Base-by-base conservation (phyloP, 148 eudicot genomes). In the Vaccinium vitisidaea region DNA sequence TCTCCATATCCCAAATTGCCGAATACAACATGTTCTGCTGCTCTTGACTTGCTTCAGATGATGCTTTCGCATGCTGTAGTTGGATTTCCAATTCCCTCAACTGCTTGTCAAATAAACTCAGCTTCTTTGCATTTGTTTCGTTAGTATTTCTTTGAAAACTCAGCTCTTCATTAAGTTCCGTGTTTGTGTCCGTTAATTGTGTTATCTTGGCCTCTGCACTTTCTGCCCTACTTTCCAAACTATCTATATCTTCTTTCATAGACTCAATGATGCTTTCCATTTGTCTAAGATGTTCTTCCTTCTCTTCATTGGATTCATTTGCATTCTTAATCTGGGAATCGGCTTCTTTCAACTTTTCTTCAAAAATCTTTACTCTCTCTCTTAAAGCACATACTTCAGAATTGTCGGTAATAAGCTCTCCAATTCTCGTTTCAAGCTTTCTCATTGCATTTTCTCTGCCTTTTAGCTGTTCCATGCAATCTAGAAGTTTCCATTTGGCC, bases 1-100 rank as follows among this genome's bases (percentile, higher is more conserved):
- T 97, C 81, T 97, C 99, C 99, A 97, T 97, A 87, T 97, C 99
- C 99, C 99, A 97, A 74, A 97, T 97, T 21, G 99, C 99, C 15
- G 93, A 77, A 86, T 97, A 97, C 53, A 97, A 75, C 99, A 94
- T 92, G 79, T 94, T 93, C 83, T 93, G 98, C 90, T 96, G 96
- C 88, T 95, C 98, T 82, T 89, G 90, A 79, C 98, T 91, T 19
- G 98, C 93, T 91, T 97, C 98, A 46, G 98, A 94, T 1, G 92
- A 86, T 65, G 90, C 88, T 88, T 86, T 95, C 2, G 98, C 88
- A 67, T 92, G 90, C 67, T 93, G 93, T 25, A 90, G 80, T 84
- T 92, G 93, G 36, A 89, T 87, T 69, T 97, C 98, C 56, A 91
- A 81, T 39, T 93, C 94, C 82, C 98, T 89, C 71, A 89, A 82